Evolutionary conservation across 352 stramenopile species (phyloP).

Genomic region (Lagenidium sp.): DNA sequence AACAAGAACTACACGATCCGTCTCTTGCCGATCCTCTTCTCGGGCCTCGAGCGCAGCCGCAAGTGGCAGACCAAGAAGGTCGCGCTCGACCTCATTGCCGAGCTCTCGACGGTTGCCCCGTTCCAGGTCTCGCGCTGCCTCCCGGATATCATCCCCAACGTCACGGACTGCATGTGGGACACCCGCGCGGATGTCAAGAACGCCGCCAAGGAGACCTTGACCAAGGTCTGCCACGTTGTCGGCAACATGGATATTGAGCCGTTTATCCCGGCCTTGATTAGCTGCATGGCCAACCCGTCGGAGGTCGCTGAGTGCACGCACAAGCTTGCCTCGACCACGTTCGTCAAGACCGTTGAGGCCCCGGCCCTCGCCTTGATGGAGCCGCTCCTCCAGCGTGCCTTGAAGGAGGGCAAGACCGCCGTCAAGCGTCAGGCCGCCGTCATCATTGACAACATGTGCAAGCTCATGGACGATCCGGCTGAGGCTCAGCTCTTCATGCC

Average conservation of each 20-base stretch:
- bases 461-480: slow-evolving; percentile 96
- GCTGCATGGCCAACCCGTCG: slow-evolving; percentile 94
- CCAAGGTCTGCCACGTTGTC: slow-evolving; percentile 93
- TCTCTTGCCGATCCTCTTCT: slow-evolving; percentile 90
- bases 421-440: slow-evolving; percentile 97
- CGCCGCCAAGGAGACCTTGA: slow-evolving; percentile 92
- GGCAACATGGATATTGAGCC: slow-evolving; percentile 99
- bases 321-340: slow-evolving; percentile 97
- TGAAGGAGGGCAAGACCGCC: slow-evolving; percentile 94
- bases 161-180: slow-evolving; percentile 98
- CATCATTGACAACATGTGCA: slow-evolving; percentile 99
- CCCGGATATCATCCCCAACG: slow-evolving; percentile 95
- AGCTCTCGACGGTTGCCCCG: slow-evolving; percentile 88
- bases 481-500: slow-evolving; percentile 97
- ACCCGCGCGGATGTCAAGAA: slow-evolving; percentile 98
- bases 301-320: slow-evolving; percentile 98
- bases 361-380: slow-evolving; percentile 96
- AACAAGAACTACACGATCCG: slow-evolving; percentile 86
- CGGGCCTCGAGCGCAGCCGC: slow-evolving; percentile 64
- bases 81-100: slow-evolving; percentile 90
- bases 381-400: slow-evolving; percentile 92
- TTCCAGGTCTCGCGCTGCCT: slow-evolving; percentile 94
- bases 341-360: slow-evolving; percentile 97
- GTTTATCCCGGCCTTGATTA: slow-evolving; percentile 97
- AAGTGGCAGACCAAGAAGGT: slow-evolving; percentile 98